A percentile compares a stretch with the other conserved stretches of the same genome.
Conservation (phyloP, 192 early-diverging fungal genomes). For the Umbelopsis sp. region DNA sequence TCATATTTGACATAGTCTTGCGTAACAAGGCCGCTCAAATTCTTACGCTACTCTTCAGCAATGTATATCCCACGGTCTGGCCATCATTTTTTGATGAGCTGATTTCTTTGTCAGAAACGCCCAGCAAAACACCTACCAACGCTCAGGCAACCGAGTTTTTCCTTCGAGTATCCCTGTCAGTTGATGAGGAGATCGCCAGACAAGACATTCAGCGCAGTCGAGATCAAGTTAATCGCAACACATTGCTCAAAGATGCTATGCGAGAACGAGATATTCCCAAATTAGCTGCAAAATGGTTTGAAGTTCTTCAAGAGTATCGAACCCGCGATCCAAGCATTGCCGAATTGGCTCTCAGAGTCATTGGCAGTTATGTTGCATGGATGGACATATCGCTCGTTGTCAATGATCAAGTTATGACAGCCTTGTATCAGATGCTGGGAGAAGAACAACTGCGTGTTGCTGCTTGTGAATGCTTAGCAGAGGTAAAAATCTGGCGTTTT, state of each 20-base stretch:
- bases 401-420: constrained; percentile 75
- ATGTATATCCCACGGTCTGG: constrained; percentile 86
- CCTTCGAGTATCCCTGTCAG: constrained; percentile 72
- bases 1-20: constrained; percentile 40
- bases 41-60: constrained; percentile 78
- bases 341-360: constrained; percentile 63
- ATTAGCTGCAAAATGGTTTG: constrained; percentile 77
- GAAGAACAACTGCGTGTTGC: constrained; percentile 62
- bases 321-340: constrained; percentile 64
- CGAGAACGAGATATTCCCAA: constrained; percentile 73
- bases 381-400: constrained; percentile 92
- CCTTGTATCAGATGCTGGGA: constrained; percentile 74
- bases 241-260: constrained; percentile 90
- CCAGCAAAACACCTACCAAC: constrained; percentile 46
- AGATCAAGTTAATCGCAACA: constrained; percentile 74
- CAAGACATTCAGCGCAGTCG: constrained; percentile 63
- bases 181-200: constrained; percentile 90
- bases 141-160: constrained; percentile 69
- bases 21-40: constrained; percentile 86
- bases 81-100: constrained; percentile 87
- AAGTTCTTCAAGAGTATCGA: constrained; percentile 65
- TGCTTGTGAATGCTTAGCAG: constrained; percentile 82
- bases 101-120: constrained; percentile 61
- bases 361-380: constrained; percentile 94
- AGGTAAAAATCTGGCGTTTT: constrained; percentile 36